These are phyloP conservation scores for Murraya koenigii DNA, from an alignment of 345 rosid genomes.

Conservation along the genomic window DNA sequence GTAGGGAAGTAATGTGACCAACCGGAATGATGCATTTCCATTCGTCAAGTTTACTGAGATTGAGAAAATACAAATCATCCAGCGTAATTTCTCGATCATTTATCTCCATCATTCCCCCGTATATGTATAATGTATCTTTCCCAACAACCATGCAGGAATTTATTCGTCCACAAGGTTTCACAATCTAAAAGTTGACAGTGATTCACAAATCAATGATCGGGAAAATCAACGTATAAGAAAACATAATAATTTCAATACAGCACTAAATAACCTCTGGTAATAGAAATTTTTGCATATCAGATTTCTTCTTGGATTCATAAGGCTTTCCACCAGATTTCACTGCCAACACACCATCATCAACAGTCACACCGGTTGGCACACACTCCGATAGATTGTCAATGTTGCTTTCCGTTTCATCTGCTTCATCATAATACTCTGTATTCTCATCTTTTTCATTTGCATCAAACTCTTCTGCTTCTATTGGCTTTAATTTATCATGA, in stretches of 20 bases:
- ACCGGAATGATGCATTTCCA: conserved; percentile 98
- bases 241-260: neutral
- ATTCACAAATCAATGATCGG: conserved; percentile 14
- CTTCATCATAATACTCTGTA: conserved; percentile 33
- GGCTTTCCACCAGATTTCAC: conserved; percentile 41
- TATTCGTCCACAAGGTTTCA: conserved; percentile 96
- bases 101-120: conserved; percentile 98
- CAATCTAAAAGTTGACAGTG: conserved; percentile 47
- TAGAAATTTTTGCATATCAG: conserved; percentile 46
- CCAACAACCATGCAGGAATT: conserved; percentile 93
- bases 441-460: conserved; percentile 32
- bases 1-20: conserved; percentile 35
- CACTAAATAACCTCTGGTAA: conserved; percentile 64
- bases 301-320: conserved; percentile 37
- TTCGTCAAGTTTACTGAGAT: conserved; percentile 96
- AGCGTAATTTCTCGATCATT: conserved; percentile 87
- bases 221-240: neutral
- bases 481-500: conserved; percentile 36
- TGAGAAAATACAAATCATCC: conserved; percentile 89
- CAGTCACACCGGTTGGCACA: conserved; percentile 35
- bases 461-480: conserved; percentile 37
- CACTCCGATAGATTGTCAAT: conserved; percentile 53
- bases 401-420: conserved; percentile 38
- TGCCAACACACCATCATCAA: conserved; percentile 33
- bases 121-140: conserved; percentile 79